Base-by-base conservation (phyloP, 2,329 filamentous ascomycete genomes). In the Ceratocystis alfenasii region DNA sequence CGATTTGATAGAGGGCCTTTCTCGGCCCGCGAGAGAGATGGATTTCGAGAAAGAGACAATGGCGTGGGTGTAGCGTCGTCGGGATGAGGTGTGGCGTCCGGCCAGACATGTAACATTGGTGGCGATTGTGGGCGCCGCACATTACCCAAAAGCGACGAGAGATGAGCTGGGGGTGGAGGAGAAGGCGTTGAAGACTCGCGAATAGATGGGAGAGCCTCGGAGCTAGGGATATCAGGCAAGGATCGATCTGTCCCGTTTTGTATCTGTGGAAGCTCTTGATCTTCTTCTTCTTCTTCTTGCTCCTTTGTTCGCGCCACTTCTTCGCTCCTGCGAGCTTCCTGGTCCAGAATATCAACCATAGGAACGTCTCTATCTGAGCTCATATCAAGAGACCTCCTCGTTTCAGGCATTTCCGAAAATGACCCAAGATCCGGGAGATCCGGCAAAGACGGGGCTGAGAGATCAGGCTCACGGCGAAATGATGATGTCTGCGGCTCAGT, bases 191-290 rank as follows among this genome's bases (percentile, higher is more conserved):
- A 22, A 45, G 48, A n/a, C 30, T 67, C 63, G 17, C 59, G 59
- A 28, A 67, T 65, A 2, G 63, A 65, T 17, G 66, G 66, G n/a
- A 67, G 66, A n/a, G 66, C 66, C 20, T 67, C 66, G 22, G 66
- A 67, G 61, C 66, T 67, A 4, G 66, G 63, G 41, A 67, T 65
- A 33, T 67, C 66, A 8, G 66, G 66, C 36, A 65, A 30, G 6
- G 66, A 67, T 17, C 50, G 17, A 17, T 67, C 66, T 17, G 59
- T 63, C 2, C 53, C 60, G 28, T 60, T 46, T 25, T 41, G 53
- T n/a, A 67, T 65, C 20, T 48, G 46, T 4, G 63, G 66, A 5
- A 67, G 57, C 17, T 67, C 64, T 22, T 64, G 62, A 22, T 44
- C 55, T n/a, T 53, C 33, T 17, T 59, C 53, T 22, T 65, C 36